Conservation (phyloP, 306 rosid species). For the Pueraria montana region DNA sequence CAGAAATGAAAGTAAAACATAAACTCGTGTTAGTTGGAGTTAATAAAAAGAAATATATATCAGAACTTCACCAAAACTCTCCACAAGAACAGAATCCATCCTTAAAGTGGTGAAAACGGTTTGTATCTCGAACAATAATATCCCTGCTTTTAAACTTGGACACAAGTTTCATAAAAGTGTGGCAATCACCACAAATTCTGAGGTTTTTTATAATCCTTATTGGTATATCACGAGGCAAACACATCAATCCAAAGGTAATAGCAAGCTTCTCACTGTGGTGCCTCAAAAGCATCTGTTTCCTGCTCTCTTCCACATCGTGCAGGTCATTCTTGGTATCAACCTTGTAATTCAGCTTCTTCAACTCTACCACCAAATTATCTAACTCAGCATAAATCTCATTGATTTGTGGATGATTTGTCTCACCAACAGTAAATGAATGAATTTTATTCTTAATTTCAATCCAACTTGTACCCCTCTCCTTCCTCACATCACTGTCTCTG, state of each 20-base stretch:
- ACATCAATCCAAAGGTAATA: constrained; percentile 74
- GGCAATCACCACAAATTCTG: constrained; percentile 95
- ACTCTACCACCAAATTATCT: constrained; percentile 69
- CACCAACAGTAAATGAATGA: constrained; percentile 86
- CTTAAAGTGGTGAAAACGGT: constrained; percentile 80
- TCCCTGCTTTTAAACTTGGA: constrained; percentile 62
- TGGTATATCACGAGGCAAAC: constrained; percentile 70
- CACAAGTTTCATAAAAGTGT: constrained; percentile 78
- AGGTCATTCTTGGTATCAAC: constrained; percentile 71
- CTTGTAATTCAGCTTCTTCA: constrained; percentile 68
- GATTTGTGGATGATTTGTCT: constrained; percentile 71
- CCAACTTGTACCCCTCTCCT: constrained; percentile 90
- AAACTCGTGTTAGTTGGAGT: constrained; percentile 2
- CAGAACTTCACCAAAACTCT: constrained; percentile 75
- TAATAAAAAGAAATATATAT: background rate
- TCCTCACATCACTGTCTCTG: constrained; percentile 72
- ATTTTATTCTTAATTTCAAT: constrained; percentile 77
- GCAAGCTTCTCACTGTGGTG: constrained; percentile 95
- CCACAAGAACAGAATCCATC: constrained; percentile 74
- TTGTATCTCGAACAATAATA: constrained; percentile 84
- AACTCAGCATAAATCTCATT: constrained; percentile 62
- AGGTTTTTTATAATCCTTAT: constrained; percentile 92
- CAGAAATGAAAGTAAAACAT: background rate
- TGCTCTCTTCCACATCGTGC: constrained; percentile 76
- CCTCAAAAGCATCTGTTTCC: constrained; percentile 73